Percentiles rank a stretch among this genome's conserved stretches.
Conservation (phyloP, 768 basidiomycete species). For the Lepiota brunneoincarnata region DNA sequence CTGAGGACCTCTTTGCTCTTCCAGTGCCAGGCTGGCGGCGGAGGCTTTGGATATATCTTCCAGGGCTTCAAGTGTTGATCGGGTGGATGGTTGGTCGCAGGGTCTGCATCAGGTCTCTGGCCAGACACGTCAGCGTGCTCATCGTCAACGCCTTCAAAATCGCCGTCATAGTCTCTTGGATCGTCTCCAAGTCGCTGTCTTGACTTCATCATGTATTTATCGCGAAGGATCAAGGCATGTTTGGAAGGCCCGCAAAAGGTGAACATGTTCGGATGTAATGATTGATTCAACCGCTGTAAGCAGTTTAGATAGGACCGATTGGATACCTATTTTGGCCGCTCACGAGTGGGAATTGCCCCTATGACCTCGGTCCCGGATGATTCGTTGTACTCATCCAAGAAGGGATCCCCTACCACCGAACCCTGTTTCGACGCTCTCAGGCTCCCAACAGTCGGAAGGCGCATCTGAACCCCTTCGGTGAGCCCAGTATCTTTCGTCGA, state of each 20-base stretch:
- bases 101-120: conserved; percentile 59
- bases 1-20: conserved; percentile 47
- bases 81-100: conserved; percentile 13
- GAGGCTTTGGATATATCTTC: conserved; percentile 90
- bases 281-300: conserved; percentile 22
- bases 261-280: conserved; percentile 44
- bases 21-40: conserved; percentile 97
- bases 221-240: conserved; percentile 87
- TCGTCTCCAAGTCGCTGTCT: conserved; percentile 93
- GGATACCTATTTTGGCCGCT: neutral
- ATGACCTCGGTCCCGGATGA: conserved; percentile 13
- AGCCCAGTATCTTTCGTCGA: conserved; percentile 71
- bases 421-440: conserved; percentile 25
- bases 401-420: conserved; percentile 23
- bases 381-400: conserved; percentile 33
- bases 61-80: conserved; percentile 49
- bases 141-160: conserved; percentile 67
- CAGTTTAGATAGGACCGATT: neutral
- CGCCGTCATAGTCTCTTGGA: conserved; percentile 85
- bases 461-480: conserved; percentile 63
- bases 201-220: conserved; percentile 91
- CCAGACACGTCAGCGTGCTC: conserved; percentile 63
- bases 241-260: conserved; percentile 70
- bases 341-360: conserved; percentile 30
- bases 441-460: conserved; percentile 38